Base-by-base conservation (phyloP, 1,139 yeast genomes). In the Ogataea hybrid region DNA sequence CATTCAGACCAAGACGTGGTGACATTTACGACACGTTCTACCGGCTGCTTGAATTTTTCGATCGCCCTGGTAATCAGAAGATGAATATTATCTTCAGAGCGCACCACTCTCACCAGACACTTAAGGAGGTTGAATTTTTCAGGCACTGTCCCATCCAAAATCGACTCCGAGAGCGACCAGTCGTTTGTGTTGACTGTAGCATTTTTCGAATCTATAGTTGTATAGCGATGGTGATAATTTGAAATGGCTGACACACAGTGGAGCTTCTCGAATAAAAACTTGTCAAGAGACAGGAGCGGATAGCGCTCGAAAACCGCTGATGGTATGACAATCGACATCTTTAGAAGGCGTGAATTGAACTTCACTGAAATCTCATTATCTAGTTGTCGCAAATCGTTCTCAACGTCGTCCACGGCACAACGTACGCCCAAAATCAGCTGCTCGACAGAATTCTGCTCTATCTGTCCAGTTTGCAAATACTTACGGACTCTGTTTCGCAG, bases 401-500 rank as follows among this genome's bases (percentile, higher is more conserved):
- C 23, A 4, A 51, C 25, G 1, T 32, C 37, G 2, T 29, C 16
- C 31, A 36, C 35, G 22, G 47, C 27, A 11, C 23, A 11, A 7
- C 42, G 25, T 12, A 53, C 44, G 14, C 39, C 22, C 1, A 20
- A 11, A 14, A 43, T 16, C 12, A 48, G 9, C 6, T 28, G 15
- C 15, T 28, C 23, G 14, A 44, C 36, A 14, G 20, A 9, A 12
- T 37, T 14, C 18, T 20, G 7, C 14, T 32, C 29, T 6, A 44
- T 43, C 17, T 41, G 10, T 14, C 31, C 41, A 2, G 34, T 25
- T 6, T 30, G 25, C 6, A 59, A 27, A 6, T 64, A 48, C 25
- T 62, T 45, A 28, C 84, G 62, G 8, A 70, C 59, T 23, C 59
- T 62, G 52, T 85, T 85, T 25, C 95, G 64, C 31, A 64, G 56